These are phyloP conservation scores for Penicillium thymicola DNA, from an alignment of 2,329 filamentous ascomycete species.

Conservation along the genomic window DNA sequence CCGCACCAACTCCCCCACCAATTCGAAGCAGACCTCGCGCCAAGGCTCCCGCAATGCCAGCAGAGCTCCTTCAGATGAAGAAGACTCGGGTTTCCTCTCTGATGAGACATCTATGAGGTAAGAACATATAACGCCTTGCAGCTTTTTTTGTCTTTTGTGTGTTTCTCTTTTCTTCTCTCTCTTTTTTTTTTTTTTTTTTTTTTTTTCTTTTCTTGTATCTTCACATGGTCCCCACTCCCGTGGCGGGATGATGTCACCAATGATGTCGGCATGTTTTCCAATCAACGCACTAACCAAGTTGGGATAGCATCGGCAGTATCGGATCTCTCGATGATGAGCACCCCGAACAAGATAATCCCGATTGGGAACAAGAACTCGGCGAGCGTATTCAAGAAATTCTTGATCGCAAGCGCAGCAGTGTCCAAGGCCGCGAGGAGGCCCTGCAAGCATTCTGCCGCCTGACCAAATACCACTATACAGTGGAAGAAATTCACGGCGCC, in stretches of 20 bases:
- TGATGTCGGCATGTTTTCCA: conserved; percentile 5
- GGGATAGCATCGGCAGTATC: conserved; percentile 56
- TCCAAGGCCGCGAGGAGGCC: conserved; percentile 64
- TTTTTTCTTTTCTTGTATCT: conserved; percentile 8
- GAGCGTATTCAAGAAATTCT: conserved; percentile 69
- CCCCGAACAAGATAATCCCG: conserved; percentile 54
- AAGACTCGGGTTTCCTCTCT: conserved; percentile 54
- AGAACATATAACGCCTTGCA: conserved; percentile 14
- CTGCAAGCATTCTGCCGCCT: conserved; percentile 62
- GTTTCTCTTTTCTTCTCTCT: neutral
- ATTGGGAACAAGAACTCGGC: conserved; percentile 61
- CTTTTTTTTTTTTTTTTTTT: conserved; percentile 31
- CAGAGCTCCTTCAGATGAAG: conserved; percentile 58
- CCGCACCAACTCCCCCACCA: conserved; percentile 50
- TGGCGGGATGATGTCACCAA: conserved; percentile 38
- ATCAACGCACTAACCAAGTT: conserved; percentile 10
- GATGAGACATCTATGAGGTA: conserved; percentile 60
- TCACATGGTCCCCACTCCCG: conserved; percentile 16
- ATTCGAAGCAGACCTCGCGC: conserved; percentile 52
- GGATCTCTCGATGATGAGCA: conserved; percentile 65
- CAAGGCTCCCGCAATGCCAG: conserved; percentile 54
- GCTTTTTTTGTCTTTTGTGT: neutral
- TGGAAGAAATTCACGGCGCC: conserved; percentile 58
- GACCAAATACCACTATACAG: conserved; percentile 65
- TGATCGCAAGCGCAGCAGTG: conserved; percentile 74